Evolutionary conservation across 2,329 filamentous ascomycete genomes (phyloP).

Genomic region (Remersonia thermophila): DNA sequence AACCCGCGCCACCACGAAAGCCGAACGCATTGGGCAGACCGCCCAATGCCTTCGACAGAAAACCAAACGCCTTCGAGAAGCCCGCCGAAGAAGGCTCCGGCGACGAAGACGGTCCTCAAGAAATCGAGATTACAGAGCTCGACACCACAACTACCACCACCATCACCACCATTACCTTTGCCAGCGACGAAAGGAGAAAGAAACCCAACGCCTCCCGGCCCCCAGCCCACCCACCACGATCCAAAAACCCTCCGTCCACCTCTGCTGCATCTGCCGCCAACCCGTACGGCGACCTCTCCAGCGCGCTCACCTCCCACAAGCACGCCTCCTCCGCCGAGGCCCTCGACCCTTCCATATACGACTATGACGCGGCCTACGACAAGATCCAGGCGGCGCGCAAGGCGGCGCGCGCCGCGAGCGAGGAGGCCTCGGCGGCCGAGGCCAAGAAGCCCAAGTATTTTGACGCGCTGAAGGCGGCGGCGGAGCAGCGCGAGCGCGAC

Average conservation of each 20-base stretch:
- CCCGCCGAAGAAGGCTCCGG: slow-evolving; percentile 30
- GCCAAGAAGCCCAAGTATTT: slow-evolving; percentile 62
- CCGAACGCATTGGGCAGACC: slow-evolving; percentile 45
- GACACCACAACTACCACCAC: too few species aligned
- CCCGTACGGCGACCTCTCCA: slow-evolving; percentile 50
- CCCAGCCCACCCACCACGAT: slow-evolving; percentile 17
- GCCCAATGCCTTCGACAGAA: slow-evolving; percentile 48
- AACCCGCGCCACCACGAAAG: slow-evolving; percentile 40
- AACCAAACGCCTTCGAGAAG: slow-evolving; percentile 29
- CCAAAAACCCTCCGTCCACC: slow-evolving; percentile 17
- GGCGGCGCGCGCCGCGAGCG: slow-evolving; percentile 58
- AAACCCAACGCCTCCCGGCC: slow-evolving; percentile 22
- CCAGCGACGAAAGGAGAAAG: slow-evolving; percentile 8
- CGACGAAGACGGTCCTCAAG: slow-evolving; percentile 33
- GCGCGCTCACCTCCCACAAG: slow-evolving; percentile 48
- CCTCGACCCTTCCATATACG: slow-evolving; percentile 64
- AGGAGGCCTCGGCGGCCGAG: slow-evolving; percentile 35
- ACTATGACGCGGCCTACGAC: slow-evolving; percentile 76
- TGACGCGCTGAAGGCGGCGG: slow-evolving; percentile 58
- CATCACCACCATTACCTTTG: slow-evolving; percentile 30
- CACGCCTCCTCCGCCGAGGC: slow-evolving; percentile 53
- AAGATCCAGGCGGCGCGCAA: slow-evolving; percentile 53
- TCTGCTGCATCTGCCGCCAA: slow-evolving; percentile 28
- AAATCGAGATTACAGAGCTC: slow-evolving; percentile 48
- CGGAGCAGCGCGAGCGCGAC: slow-evolving; percentile 66